Conservation (phyloP, 306 rosid species). For the Castanea crenata region DNA sequence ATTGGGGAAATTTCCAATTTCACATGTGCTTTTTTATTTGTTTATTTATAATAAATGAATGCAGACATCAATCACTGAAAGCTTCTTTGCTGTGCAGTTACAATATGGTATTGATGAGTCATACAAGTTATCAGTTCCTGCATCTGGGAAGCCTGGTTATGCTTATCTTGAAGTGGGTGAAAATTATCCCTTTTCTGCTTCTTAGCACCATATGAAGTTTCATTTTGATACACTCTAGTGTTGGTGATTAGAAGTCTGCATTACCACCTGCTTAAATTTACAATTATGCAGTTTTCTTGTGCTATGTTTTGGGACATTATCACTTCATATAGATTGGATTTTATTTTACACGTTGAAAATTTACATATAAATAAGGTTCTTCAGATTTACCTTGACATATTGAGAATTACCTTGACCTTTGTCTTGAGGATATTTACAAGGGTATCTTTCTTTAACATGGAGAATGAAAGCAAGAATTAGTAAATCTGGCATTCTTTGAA, state of each 20-base stretch:
- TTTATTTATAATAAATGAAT: not conserved
- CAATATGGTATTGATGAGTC: conserved; percentile 40
- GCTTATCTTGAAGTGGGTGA: conserved; percentile 34
- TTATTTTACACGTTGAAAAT: not conserved
- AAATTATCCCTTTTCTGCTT: not conserved
- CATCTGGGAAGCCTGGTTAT: conserved; percentile 24
- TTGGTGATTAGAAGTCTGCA: not conserved
- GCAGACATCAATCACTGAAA: not conserved
- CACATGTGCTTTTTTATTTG: not conserved
- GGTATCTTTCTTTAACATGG: not conserved
- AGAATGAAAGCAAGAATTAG: not conserved
- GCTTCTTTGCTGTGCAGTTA: conserved; percentile 21
- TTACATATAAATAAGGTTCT: not conserved
- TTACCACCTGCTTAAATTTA: not conserved
- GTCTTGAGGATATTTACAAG: not conserved
- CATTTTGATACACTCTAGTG: not conserved
- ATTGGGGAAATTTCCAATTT: not conserved
- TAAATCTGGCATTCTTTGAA: not conserved
- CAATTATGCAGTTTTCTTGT: not conserved
- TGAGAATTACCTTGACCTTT: not conserved
- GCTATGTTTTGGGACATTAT: not conserved
- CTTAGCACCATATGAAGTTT: not conserved
- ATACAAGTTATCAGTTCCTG: conserved; percentile 34
- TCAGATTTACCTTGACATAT: not conserved
- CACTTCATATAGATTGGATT: not conserved